phyloP scores from a whole-genome alignment of 2,329 filamentous ascomycete genomes.

The Cyphellophora attinorum region DNA sequence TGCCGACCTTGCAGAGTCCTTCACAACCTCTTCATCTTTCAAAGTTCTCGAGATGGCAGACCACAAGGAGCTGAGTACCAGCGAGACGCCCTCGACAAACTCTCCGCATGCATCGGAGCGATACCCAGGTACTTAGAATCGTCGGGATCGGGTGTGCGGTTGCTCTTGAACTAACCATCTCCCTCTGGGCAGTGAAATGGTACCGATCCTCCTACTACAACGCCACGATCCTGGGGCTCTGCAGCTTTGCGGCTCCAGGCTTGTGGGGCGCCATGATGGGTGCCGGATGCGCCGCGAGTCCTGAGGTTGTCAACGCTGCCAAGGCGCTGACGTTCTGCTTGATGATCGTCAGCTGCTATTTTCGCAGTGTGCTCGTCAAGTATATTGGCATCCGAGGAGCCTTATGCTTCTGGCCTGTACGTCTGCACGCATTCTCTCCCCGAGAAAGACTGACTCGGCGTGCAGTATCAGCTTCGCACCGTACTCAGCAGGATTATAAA shows the following conservation, averaged over 20 bases:
- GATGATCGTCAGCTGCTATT: conserved; percentile 62
- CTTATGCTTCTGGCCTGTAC: conserved; percentile 62
- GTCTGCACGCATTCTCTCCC: no score
- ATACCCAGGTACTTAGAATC: no score
- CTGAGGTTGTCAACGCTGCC: conserved; percentile 59
- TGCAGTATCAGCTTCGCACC: conserved; percentile 55
- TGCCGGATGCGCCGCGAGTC: conserved; percentile 56
- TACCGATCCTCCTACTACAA: conserved; percentile 65
- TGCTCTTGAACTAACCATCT: no score
- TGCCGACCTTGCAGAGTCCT: no score
- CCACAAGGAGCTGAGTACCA: no score
- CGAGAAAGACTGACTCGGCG: no score
- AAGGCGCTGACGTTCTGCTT: conserved; percentile 64
- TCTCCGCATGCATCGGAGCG: no score
- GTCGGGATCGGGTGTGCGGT: no score
- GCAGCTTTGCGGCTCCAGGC: conserved; percentile 37
- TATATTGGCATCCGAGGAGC: conserved; percentile 63
- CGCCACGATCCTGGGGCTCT: conserved; percentile 60
- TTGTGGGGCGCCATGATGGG: conserved; percentile 49
- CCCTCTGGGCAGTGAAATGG: conserved; percentile 43
- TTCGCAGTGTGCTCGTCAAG: conserved; percentile 54
- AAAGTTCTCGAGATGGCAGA: no score
- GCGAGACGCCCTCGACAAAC: no score
- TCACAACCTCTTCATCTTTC: no score
- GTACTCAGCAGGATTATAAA: conserved; percentile 61